Conservation (phyloP, 2,329 filamentous ascomycete genomes). For the Neofusicoccum parvum region DNA sequence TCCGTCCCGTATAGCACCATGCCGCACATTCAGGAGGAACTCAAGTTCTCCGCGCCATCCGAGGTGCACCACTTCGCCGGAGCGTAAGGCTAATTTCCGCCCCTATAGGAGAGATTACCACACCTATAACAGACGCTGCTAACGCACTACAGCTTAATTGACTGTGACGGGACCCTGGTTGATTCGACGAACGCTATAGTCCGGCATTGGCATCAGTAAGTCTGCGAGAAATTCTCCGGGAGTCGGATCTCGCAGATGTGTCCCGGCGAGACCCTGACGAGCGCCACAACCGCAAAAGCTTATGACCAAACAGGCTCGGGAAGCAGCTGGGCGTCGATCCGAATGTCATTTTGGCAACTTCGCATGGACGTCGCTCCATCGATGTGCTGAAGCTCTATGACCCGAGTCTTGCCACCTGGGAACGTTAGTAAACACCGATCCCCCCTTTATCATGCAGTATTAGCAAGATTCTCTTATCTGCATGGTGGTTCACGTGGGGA, state of each 20-base stretch:
- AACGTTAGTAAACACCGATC: conserved; percentile 64
- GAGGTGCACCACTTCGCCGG: conserved; percentile 46
- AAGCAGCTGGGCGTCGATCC: conserved; percentile 82
- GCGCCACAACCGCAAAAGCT: conserved; percentile 18
- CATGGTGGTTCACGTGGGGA: neutral
- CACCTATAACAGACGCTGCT: conserved; percentile 10
- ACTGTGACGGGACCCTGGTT: conserved; percentile 83
- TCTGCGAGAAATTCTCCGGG: conserved; percentile 32
- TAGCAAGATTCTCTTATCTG: neutral
- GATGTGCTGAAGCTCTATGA: conserved; percentile 80
- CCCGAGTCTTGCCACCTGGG: conserved; percentile 86
- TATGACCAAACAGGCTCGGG: conserved; percentile 61
- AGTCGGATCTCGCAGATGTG: conserved; percentile 1
- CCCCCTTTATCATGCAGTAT: neutral
- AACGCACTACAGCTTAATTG: conserved; percentile 55
- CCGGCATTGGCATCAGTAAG: conserved; percentile 75
- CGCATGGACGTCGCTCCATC: conserved; percentile 87
- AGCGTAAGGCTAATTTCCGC: conserved; percentile 34
- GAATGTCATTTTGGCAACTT: conserved; percentile 83
- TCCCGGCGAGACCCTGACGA: neutral
- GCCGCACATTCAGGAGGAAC: conserved; percentile 25
- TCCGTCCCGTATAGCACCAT: neutral
- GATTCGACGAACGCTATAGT: conserved; percentile 76
- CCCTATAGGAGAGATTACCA: conserved; percentile 5
- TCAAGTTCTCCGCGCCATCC: conserved; percentile 45